Conservation (phyloP, 2,329 filamentous ascomycete genomes). For the Aureobasidium sp. region DNA sequence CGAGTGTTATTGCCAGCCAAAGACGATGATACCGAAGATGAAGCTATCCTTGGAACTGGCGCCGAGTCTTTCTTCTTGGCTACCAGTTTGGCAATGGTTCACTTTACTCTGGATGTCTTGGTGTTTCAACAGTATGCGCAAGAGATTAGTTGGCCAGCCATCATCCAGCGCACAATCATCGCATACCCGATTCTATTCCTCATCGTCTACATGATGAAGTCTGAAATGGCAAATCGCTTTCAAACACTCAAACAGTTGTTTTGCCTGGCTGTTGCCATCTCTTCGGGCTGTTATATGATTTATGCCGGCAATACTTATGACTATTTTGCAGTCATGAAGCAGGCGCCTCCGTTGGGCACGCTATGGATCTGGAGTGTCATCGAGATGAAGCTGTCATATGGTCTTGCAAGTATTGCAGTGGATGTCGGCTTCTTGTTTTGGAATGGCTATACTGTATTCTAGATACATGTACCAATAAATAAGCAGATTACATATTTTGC, state of each 20-base stretch:
- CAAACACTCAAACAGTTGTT: conserved; percentile 40
- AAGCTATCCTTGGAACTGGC: conserved; percentile 37
- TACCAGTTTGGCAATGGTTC: conserved; percentile 58
- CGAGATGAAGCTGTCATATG: conserved; percentile 67
- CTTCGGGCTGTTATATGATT: conserved; percentile 69
- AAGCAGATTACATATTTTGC: not conserved
- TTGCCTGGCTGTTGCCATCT: conserved; percentile 56
- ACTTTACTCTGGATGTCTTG: conserved; percentile 70
- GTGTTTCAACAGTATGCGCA: conserved; percentile 68
- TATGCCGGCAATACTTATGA: conserved; percentile 69
- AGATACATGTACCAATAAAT: not conserved
- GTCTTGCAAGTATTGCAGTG: conserved; percentile 47
- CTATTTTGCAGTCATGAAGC: conserved; percentile 87
- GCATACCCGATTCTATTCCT: conserved; percentile 38
- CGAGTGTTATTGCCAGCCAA: conserved; percentile 23
- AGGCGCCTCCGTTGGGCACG: conserved; percentile 77
- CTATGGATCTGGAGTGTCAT: conserved; percentile 91
- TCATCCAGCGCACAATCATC: conserved; percentile 44
- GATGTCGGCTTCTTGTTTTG: conserved; percentile 47
- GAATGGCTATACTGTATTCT: conserved; percentile 45
- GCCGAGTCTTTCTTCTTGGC: conserved; percentile 42
- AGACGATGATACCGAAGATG: conserved; percentile 26
- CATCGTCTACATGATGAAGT: conserved; percentile 37
- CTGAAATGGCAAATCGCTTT: conserved; percentile 34
- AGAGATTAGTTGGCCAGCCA: conserved; percentile 51